phyloP scores from a whole-genome alignment of 1,284 basidiomycete genomes.

The Meira miltonrushii region DNA sequence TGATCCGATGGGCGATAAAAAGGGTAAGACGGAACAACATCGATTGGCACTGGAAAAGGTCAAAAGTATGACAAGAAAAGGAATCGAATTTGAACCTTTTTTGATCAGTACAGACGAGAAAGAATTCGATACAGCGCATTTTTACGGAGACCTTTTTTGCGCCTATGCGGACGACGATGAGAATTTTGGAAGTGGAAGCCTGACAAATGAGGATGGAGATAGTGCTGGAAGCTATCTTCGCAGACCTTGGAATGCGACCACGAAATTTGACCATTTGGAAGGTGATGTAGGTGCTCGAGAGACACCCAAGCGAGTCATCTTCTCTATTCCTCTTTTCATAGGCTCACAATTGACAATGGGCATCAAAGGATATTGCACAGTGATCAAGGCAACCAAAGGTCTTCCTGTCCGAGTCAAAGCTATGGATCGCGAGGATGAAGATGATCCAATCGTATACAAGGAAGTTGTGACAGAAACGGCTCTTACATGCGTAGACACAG shows the following conservation, averaged over 20 bases:
- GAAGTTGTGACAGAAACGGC: slow-evolving; percentile 62
- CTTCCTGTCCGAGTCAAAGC: slow-evolving; percentile 37
- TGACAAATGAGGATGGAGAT: slow-evolving; percentile 14
- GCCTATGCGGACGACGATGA: slow-evolving; percentile 43
- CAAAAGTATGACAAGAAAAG: slow-evolving; percentile 58
- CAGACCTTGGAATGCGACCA: slow-evolving; percentile 18
- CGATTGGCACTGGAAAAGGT: slow-evolving; percentile 31
- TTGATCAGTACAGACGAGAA: slow-evolving; percentile 73
- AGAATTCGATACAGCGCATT: slow-evolving; percentile 62
- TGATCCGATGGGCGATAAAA: slow-evolving; percentile 55
- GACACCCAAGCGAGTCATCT: slow-evolving; percentile 79
- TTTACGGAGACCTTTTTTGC: slow-evolving; percentile 58
- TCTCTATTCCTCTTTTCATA: slow-evolving; percentile 74
- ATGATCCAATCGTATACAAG: slow-evolving; percentile 61
- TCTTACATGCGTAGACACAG: slow-evolving; percentile 39
- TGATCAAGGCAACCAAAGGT: slow-evolving; percentile 27
- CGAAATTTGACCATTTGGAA: slow-evolving; percentile 46
- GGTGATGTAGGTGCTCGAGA: slow-evolving; percentile 56
- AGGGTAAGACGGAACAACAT: slow-evolving; percentile 18
- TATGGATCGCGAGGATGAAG: slow-evolving; percentile 64
- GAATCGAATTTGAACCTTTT: slow-evolving; percentile 80
- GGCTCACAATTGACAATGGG: slow-evolving; percentile 63
- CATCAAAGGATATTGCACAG: slow-evolving; percentile 63
- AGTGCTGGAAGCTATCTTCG: slow-evolving; percentile 13
- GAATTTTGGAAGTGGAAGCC: slow-evolving; percentile 9